Base-by-base conservation (phyloP, 176 grass and related monocot species). In the Panicum miliaceum region DNA sequence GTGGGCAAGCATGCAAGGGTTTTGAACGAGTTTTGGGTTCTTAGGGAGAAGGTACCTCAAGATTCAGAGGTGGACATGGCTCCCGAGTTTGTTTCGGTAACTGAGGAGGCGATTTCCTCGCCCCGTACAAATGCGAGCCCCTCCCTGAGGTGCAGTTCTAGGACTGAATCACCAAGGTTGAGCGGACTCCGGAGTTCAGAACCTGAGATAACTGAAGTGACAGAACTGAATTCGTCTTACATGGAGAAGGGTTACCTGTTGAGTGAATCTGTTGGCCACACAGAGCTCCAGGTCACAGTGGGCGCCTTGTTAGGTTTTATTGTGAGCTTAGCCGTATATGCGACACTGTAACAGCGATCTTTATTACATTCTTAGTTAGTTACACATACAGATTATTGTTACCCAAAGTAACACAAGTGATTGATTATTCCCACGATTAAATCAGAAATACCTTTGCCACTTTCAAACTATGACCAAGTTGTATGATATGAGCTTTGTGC, bases 201-300 rank as follows among this genome's bases (percentile, higher is more conserved):
- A 22, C 7, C 22, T 62, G 84, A 88, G 40, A 38, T 65, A 27
- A 75, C 64, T 9, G 80, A 85, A 52, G 8, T 75, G 15, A 35
- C 64, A 32, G 18, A 76, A 25, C 50, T 82, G 35, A 75, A 76
- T 59, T 76, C 62, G 35, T 81, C 80, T 13, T 61, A 66, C 37
- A 15, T 41, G 50, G 68, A 79, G 25, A 41, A 84, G 37, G 66
- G 18, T 74, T 40, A 20, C 53, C 71, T 42, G 64, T 64, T 96
- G 81, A 98, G 73, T 41, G 91, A 98, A 81, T 86, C 83, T 3
- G 91, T 98, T 19, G 96, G 96, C 12, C 96, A 98, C 81, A 98
- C 93, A 48, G 88, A 84, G 58, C 41, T 90, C 59, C 87, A 98
- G 72, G 96, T 98, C 63, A 52, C 88, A 2, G 91, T 61, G 32